Percentiles rank a stretch among this genome's conserved stretches.
Evolutionary conservation across 495 filamentous ascomycete genomes (phyloP).

Genomic region (Annulohypoxylon stygium): DNA sequence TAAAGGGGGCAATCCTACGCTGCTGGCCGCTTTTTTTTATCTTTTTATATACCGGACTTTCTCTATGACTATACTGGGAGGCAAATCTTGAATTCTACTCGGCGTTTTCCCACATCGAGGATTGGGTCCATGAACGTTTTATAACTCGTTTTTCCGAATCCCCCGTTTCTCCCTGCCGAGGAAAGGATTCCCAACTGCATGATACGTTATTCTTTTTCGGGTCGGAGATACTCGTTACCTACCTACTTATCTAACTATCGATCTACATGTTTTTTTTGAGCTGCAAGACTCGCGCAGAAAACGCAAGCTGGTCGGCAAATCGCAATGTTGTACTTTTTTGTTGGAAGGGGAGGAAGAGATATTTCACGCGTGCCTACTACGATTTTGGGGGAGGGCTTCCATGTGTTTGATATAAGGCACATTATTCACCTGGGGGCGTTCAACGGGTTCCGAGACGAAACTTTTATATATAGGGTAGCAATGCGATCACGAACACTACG

Average conservation of each 20-base stretch:
- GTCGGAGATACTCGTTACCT: neutral
- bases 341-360: constrained; percentile 17
- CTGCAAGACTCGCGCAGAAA: constrained; percentile 37
- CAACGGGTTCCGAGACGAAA: constrained; percentile 32
- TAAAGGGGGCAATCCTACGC: constrained; percentile 21
- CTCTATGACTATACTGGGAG: constrained; percentile 5
- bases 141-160: constrained; percentile 5
- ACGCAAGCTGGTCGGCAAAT: constrained; percentile 32
- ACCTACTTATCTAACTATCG: neutral
- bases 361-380: constrained; percentile 7
- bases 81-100: constrained; percentile 23
- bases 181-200: constrained; percentile 13
- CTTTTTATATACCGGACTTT: constrained; percentile 32
- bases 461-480: constrained; percentile 37
- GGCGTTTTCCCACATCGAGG: constrained; percentile 21
- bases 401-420: constrained; percentile 4
- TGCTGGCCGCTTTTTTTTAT: constrained; percentile 23
- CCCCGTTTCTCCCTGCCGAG: neutral
- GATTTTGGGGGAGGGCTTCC: neutral
- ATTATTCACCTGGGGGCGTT: constrained; percentile 13
- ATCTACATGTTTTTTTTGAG: constrained; percentile 8
- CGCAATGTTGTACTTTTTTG: neutral
- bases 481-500: constrained; percentile 46
- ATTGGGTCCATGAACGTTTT: constrained; percentile 11
- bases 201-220: constrained; percentile 18